Evolutionary conservation across 2,329 filamentous ascomycete genomes (phyloP).

Genomic region (Neonectria sp.): DNA sequence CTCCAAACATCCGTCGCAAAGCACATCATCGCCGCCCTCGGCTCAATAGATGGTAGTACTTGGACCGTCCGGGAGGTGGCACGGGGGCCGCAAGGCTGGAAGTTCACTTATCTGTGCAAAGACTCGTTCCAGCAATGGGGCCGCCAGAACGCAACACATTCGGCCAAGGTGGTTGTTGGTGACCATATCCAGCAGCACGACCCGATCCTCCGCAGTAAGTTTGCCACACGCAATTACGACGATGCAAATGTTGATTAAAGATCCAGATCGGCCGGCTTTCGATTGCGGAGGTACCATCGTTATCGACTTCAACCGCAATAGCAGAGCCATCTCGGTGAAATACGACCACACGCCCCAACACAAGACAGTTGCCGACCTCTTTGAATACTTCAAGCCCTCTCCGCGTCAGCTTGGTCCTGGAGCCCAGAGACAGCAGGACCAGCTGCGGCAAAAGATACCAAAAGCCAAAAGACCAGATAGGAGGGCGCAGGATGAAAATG

Average conservation of each 20-base stretch:
- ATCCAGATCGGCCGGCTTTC: slow-evolving; percentile 69
- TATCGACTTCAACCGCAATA: slow-evolving; percentile 65
- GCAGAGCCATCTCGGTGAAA: slow-evolving; percentile 64
- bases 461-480: slow-evolving; percentile 49
- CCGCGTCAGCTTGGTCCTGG: slow-evolving; percentile 52
- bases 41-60: slow-evolving; percentile 62
- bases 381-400: slow-evolving; percentile 63
- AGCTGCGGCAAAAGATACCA: slow-evolving; percentile 43
- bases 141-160: slow-evolving; percentile 60
- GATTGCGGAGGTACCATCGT: slow-evolving; percentile 69
- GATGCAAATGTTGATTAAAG: background rate
- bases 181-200: slow-evolving; percentile 66
- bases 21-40: slow-evolving; percentile 61
- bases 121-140: slow-evolving; percentile 68
- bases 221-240: background rate
- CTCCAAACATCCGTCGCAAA: slow-evolving; percentile 66
- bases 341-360: slow-evolving; percentile 73
- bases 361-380: slow-evolving; percentile 67
- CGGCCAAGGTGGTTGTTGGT: slow-evolving; percentile 59
- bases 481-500: slow-evolving; percentile 46
- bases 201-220: slow-evolving; percentile 60
- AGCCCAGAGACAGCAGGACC: slow-evolving; percentile 48
- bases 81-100: slow-evolving; percentile 65
- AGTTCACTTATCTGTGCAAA: slow-evolving; percentile 68
- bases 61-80: slow-evolving; percentile 65